Percentiles rank a stretch among this genome's conserved stretches.
These are phyloP conservation scores for Citrus maxima DNA, from an alignment of 345 rosid genomes.

Conservation along the genomic window DNA sequence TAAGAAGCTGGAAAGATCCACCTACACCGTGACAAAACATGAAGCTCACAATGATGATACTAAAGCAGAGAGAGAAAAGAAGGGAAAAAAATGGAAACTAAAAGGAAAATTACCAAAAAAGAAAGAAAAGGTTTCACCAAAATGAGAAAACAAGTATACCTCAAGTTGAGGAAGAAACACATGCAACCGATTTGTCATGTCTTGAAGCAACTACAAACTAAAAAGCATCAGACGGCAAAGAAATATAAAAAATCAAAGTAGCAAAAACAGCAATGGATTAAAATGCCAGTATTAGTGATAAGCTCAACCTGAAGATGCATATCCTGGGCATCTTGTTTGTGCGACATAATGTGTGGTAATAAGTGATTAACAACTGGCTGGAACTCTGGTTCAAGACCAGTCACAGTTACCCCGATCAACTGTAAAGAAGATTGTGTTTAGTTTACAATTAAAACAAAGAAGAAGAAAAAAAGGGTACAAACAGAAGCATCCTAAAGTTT, in stretches of 20 bases:
- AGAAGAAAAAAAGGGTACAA: background rate
- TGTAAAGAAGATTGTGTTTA: constrained; percentile 25
- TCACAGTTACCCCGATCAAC: constrained; percentile 72
- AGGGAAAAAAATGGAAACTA: constrained; percentile 3
- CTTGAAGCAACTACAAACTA: constrained; percentile 75
- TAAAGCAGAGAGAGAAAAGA: background rate
- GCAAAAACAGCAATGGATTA: background rate
- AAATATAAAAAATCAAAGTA: constrained; percentile 17
- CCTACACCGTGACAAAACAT: constrained; percentile 33
- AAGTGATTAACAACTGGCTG: constrained; percentile 79
- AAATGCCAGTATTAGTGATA: background rate
- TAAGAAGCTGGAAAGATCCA: constrained; percentile 52
- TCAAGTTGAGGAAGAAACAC: constrained; percentile 83
- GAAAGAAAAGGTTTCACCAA: background rate
- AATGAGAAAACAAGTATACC: constrained; percentile 36
- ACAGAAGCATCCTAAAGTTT: constrained; percentile 6
- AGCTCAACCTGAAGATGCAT: constrained; percentile 72
- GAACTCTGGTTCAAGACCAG: constrained; percentile 80
- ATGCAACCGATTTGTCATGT: constrained; percentile 61
- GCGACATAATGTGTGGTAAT: constrained; percentile 62
- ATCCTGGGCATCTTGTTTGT: constrained; percentile 71
- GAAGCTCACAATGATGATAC: constrained; percentile 6
- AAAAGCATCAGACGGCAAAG: constrained; percentile 39
- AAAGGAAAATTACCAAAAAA: background rate
- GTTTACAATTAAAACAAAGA: background rate